Evolutionary conservation across 192 early-diverging fungal genomes (phyloP).

Genomic region (Umbelopsis sp.): DNA sequence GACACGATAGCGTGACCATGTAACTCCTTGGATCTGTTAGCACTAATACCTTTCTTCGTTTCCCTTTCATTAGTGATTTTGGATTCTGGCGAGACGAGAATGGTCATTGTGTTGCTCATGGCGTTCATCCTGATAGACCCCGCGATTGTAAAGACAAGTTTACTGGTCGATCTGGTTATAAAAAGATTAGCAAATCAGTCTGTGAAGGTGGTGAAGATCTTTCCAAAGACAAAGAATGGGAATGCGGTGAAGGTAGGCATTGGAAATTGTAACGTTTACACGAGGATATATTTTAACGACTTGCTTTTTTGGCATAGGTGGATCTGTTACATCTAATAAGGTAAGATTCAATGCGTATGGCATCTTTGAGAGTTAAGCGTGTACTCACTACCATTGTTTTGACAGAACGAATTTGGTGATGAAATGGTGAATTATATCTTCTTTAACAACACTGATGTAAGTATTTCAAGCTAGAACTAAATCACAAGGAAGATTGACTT

Average conservation of each 20-base stretch:
- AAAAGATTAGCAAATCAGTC: conserved; percentile 68
- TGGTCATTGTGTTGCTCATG: conserved; percentile 67
- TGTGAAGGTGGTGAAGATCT: conserved; percentile 79
- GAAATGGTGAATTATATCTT: conserved; percentile 43
- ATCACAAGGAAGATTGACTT: background rate
- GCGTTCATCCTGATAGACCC: conserved; percentile 78
- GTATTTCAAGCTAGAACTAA: background rate
- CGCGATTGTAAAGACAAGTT: conserved; percentile 68
- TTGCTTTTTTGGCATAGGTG: background rate
- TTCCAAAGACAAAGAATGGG: conserved; percentile 56
- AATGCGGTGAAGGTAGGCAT: conserved; percentile 59
- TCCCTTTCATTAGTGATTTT: conserved; percentile 51
- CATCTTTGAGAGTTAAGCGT: background rate
- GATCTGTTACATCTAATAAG: conserved; percentile 5
- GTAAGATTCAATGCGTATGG: background rate
- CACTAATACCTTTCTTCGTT: background rate
- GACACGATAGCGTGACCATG: background rate
- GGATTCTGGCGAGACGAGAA: conserved; percentile 75
- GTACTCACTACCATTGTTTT: background rate
- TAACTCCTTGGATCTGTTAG: no score
- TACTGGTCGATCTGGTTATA: conserved; percentile 78
- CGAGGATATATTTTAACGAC: background rate
- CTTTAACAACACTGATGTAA: conserved; percentile 37
- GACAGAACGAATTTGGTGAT: conserved; percentile 26
- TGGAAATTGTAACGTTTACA: background rate